phyloP scores from a whole-genome alignment of 768 basidiomycete genomes.

The Leucosporidium yakuticum region DNA sequence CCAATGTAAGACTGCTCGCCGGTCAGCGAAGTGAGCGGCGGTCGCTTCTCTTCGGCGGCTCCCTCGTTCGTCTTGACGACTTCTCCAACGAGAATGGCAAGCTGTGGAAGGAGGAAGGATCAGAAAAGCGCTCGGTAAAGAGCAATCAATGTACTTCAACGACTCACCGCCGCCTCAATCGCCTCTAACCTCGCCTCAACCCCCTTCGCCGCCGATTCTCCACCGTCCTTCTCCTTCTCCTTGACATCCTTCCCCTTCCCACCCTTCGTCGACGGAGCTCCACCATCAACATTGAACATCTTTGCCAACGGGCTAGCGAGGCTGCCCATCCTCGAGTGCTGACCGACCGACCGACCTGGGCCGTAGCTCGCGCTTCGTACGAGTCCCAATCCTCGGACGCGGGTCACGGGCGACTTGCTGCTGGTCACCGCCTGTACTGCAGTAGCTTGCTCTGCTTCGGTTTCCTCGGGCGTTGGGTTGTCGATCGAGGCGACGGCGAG shows the following conservation, averaged over 20 bases:
- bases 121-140: too few relatives aligned
- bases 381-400: not conserved
- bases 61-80: constrained; percentile 10
- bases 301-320: constrained; percentile 6
- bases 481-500: not conserved
- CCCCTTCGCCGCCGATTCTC: not conserved
- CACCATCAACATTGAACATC: constrained; percentile 3
- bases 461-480: too few relatives aligned
- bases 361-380: not conserved
- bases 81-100: constrained; percentile 25
- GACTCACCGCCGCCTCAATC: constrained; percentile 21
- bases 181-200: constrained; percentile 16
- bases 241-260: not conserved
- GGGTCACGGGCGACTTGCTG: not conserved
- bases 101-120: too few relatives aligned
- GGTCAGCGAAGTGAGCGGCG: constrained; percentile 11
- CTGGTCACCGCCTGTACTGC: not conserved
- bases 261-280: not conserved
- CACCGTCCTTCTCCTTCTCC: not conserved
- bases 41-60: not conserved
- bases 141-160: too few relatives aligned
- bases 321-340: not conserved
- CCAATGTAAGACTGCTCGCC: not conserved
- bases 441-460: not conserved
- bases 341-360: not conserved